Base-by-base conservation (phyloP, 352 stramenopile species). In the Pythium aristosporum region DNA sequence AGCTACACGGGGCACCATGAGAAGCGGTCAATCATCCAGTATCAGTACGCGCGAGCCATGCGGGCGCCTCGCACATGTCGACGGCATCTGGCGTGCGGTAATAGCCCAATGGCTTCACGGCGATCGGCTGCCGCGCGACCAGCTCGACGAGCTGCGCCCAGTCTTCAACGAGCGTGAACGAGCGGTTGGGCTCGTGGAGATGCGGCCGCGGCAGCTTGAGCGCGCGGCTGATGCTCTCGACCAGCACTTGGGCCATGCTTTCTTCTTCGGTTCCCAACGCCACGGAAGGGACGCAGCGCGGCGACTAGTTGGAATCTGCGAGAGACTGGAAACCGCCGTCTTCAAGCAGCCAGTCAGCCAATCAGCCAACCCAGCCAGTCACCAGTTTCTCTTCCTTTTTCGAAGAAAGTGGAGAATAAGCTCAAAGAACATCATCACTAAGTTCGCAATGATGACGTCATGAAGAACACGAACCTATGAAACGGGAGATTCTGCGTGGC, bases 71-170 rank as follows among this genome's bases (percentile, higher is more conserved):
- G 63, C 74, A 94, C 85, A 94, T 90, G 68, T 90, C 80, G 50
- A 94, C 71, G 43, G 75, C 87, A 71, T 94, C 82, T 37, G 80
- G 80, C 12, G 81, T 89, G 52, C 82, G 79, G 65, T 94, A 94
- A 62, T 94, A 94, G 18, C 85, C 85, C 5, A 92, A 63, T 20
- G 83, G 82, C 39, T 82, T 76, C 47, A 92, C 66, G 10, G 21
- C 36, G 46, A 92, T 77, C n/a, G 71, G 63, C 41, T 78, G 67
- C 39, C 64, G 72, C n/a, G 71, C 77, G 23, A 94, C 58, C 9
- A 79, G 67, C 49, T 72, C 70, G 23, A 84, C 76, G 32, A 91
- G 72, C 61, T 88, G 71, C 34, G 73, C 59, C 77, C 82, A 91
- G 21, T 72, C 75, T 63, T 94, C 85, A 7, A 90, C 56, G 41